A percentile compares a stretch with the other conserved stretches of the same genome.
These are phyloP conservation scores for Lathyrus tuberosus DNA, from an alignment of 306 rosid genomes.

Conservation along the genomic window DNA sequence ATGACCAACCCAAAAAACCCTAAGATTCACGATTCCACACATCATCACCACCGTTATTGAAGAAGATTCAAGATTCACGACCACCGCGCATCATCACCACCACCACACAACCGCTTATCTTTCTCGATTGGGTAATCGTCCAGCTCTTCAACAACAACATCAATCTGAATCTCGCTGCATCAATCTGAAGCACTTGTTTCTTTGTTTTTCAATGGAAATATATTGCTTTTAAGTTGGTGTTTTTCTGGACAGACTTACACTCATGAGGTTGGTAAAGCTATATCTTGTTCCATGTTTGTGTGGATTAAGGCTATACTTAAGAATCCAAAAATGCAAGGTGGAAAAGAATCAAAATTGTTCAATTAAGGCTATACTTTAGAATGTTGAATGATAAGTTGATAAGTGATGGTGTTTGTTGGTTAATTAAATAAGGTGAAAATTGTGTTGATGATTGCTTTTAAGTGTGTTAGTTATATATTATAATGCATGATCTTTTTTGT, in stretches of 20 bases:
- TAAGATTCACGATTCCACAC: too few relatives aligned
- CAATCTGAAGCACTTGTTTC: conserved; percentile 27
- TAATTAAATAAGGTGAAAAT: conserved; percentile 35
- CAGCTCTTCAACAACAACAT: too few relatives aligned
- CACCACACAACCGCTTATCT: too few relatives aligned
- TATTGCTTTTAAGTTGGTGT: conserved; percentile 48
- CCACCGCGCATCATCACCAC: too few relatives aligned
- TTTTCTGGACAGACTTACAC: conserved; percentile 45
- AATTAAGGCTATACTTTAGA: conserved; percentile 15
- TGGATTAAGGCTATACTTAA: conserved; percentile 47
- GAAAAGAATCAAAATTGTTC: conserved; percentile 27
- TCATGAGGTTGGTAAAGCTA: conserved; percentile 46
- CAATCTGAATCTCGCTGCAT: too few relatives aligned
- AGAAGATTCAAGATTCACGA: too few relatives aligned
- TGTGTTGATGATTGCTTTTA: conserved; percentile 2
- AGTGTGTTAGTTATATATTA: conserved; percentile 23
- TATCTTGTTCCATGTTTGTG: conserved; percentile 49
- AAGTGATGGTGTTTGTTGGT: conserved; percentile 2
- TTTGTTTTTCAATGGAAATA: conserved; percentile 45
- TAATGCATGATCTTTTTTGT: conserved; percentile 31
- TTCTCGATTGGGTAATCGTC: too few relatives aligned
- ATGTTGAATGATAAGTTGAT: conserved; percentile 32
- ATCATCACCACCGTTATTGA: too few relatives aligned
- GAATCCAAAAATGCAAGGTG: conserved; percentile 9
- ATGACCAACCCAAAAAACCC: too few relatives aligned